A percentile compares a stretch with the other conserved stretches of the same genome.
Evolutionary conservation across 1,139 yeast species (phyloP).

Genomic region (Diutina ranongensis): DNA sequence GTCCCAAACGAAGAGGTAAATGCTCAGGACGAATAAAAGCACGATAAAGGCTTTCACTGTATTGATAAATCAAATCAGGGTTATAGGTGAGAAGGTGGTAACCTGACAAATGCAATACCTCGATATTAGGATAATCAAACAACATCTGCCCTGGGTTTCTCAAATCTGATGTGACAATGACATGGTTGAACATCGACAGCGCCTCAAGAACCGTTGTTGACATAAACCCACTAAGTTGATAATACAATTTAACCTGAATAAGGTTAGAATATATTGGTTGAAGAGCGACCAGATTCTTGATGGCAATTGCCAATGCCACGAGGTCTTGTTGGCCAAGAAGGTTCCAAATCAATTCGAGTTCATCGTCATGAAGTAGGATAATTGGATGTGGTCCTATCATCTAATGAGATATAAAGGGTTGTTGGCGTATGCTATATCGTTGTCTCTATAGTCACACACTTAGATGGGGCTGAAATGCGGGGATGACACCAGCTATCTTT

Average conservation of each 20-base stretch:
- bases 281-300: neutral
- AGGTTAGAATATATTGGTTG: neutral
- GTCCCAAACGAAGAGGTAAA: neutral
- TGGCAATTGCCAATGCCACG: neutral
- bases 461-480: too few relatives aligned
- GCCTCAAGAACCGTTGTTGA: neutral
- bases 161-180: neutral
- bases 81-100: neutral
- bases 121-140: neutral
- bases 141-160: neutral
- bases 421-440: too few relatives aligned
- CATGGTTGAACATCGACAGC: neutral
- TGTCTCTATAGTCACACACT: too few relatives aligned
- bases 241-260: neutral
- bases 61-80: neutral
- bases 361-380: neutral
- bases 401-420: too few relatives aligned
- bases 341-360: neutral
- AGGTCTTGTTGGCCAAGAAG: neutral
- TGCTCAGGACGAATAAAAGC: neutral
- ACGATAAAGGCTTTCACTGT: neutral
- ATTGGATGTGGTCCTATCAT: too few relatives aligned
- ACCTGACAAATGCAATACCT: neutral
- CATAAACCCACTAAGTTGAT: neutral
- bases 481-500: too few relatives aligned